Evolutionary conservation across 345 rosid species (phyloP), one percentile per base, ranked within the genome.

Genomic region (Raphanus raphanistrum): DNA sequence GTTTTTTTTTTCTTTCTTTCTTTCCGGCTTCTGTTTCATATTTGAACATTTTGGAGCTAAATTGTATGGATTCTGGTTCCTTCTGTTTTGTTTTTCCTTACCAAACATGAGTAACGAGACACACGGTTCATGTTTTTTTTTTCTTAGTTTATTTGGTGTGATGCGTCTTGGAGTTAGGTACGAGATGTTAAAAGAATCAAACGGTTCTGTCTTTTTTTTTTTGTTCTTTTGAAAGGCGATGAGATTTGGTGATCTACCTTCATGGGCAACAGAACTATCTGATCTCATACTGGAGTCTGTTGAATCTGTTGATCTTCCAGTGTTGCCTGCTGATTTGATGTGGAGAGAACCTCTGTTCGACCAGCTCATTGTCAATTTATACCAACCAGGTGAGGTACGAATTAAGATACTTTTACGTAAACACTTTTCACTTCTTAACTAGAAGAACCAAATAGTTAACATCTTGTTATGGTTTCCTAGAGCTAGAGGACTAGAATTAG

Each of bases 361-460:
- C 76, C 98, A 92, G 68, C 84, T 94, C 4, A 92, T 92, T 74
- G 92, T 79, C 67, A 92, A 94, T 67, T 75, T 83, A 26, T 92
- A 92, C 86, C 95, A 85, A 77, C 96, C 93, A 58, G 92, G 96
- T 70, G 90, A 90, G 98, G 98, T 92, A 81, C 43, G 90, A 90
- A 97, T 97, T 92, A 81, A 36, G 93, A 69, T 54, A 16, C 55
- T 36, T 50, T 72, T 21, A n/a, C 59, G 10, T 62, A 35, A 63
- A 52, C 58, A 41, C 0, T 48, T 27, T 35, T 12, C 36, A 27
- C 32, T 58, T 72, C 8, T 26, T 32, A n/a, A 7, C 27, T 32
- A 29, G 6, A 71, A n/a, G 43, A 66, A 58, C 2, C 54, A n/a
- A 78, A 0, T 65, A 17, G 43, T 33, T 54, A 12, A 31, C 48